Evolutionary conservation across 768 basidiomycete genomes (phyloP).

Genomic region (Sistotremastrum suecicum): DNA sequence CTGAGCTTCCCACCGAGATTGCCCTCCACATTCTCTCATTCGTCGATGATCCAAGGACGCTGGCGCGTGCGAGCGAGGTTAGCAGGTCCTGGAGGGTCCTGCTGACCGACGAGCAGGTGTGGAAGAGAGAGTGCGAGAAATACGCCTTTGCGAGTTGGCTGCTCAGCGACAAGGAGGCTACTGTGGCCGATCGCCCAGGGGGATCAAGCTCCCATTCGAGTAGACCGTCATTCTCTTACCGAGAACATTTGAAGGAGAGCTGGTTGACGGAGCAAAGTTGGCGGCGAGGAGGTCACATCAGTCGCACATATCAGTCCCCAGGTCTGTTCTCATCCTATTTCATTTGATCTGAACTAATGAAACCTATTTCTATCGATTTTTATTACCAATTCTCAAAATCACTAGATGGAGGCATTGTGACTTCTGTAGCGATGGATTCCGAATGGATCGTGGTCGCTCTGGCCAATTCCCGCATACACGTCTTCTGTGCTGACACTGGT

Average conservation of each 20-base stretch:
- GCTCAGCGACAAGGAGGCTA: not conserved
- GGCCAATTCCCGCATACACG: slow-evolving; percentile 69
- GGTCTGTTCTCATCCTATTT: not conserved
- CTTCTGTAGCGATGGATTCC: slow-evolving; percentile 70
- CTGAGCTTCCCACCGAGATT: slow-evolving; percentile 54
- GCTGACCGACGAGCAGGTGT: slow-evolving; percentile 61
- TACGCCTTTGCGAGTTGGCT: slow-evolving; percentile 29
- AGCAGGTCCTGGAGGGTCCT: slow-evolving; percentile 59
- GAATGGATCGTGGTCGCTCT: slow-evolving; percentile 84
- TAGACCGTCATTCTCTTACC: slow-evolving; percentile 36
- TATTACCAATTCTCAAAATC: slow-evolving; percentile 1
- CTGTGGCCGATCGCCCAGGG: not conserved
- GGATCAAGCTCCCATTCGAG: slow-evolving; percentile 2
- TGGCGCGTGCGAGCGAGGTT: slow-evolving; percentile 57
- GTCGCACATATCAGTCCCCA: slow-evolving; percentile 10
- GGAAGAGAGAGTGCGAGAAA: slow-evolving; percentile 59
- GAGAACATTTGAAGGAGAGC: slow-evolving; percentile 55
- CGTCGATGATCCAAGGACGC: slow-evolving; percentile 59
- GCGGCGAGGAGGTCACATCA: slow-evolving; percentile 7
- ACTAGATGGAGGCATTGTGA: slow-evolving; percentile 57
- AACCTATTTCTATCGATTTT: too few relatives aligned
- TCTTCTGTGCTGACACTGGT: slow-evolving; percentile 73
- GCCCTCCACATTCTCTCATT: slow-evolving; percentile 62
- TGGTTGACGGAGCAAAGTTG: slow-evolving; percentile 17
- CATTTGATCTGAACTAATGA: too few relatives aligned